Percentiles rank a stretch among this genome's conserved stretches.
phyloP scores from a whole-genome alignment of 2,329 filamentous ascomycete genomes.

The Epichloe baconii region DNA sequence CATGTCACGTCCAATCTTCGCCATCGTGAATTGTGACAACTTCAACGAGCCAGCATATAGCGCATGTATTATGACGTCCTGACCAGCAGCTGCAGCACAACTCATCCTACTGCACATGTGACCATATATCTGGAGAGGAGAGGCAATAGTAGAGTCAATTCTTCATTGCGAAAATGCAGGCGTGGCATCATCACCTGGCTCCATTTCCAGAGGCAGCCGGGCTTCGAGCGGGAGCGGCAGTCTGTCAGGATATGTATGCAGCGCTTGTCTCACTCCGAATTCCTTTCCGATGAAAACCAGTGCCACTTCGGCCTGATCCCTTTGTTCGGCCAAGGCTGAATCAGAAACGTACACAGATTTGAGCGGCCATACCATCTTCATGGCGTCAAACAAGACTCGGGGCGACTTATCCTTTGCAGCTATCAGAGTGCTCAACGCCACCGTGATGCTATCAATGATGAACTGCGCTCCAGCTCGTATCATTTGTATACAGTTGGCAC shows the following conservation, averaged over 20 bases:
- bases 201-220: conserved; percentile 10
- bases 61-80: no score
- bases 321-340: conserved; percentile 17
- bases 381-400: conserved; percentile 21
- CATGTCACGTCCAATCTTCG: no score
- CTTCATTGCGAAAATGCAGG: not conserved
- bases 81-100: no score
- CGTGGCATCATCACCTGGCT: not conserved
- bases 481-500: conserved; percentile 14
- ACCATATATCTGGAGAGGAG: no score
- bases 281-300: conserved; percentile 23
- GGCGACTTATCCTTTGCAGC: conserved; percentile 17
- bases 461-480: conserved; percentile 16
- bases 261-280: conserved; percentile 24
- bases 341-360: conserved; percentile 18
- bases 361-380: conserved; percentile 27
- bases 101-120: no score
- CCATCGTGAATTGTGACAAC: no score
- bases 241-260: conserved; percentile 12
- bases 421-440: conserved; percentile 13
- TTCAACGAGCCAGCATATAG: no score
- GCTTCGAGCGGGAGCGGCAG: conserved; percentile 16
- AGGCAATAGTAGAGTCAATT: not conserved
- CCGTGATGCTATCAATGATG: conserved; percentile 16
- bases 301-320: conserved; percentile 13